phyloP scores from a whole-genome alignment of 768 basidiomycete genomes.

The Russula emetica region DNA sequence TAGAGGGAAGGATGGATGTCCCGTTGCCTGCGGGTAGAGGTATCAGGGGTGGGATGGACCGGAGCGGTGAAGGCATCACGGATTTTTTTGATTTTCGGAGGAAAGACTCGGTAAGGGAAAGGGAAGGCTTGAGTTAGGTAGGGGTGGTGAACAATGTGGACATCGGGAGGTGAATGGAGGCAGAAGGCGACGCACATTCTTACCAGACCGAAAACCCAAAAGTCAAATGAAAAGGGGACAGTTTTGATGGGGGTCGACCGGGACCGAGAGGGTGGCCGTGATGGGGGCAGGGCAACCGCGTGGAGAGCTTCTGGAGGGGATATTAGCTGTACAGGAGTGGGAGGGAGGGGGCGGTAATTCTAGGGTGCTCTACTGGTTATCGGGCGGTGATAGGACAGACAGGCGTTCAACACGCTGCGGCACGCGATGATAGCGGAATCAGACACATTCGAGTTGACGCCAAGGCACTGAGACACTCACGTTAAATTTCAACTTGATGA shows the following conservation, averaged over 20 bases:
- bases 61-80: constrained; percentile 10
- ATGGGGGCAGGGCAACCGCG: not conserved
- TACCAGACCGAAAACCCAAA: constrained; percentile 7
- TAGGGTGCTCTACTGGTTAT: constrained; percentile 10
- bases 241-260: not conserved
- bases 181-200: not conserved
- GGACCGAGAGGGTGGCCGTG: constrained; percentile 3
- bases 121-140: constrained; percentile 4
- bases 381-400: constrained; percentile 11
- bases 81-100: not conserved
- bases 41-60: constrained; percentile 31
- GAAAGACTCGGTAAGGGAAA: not conserved
- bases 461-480: constrained; percentile 8
- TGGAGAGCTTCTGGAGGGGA: too few relatives aligned
- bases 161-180: constrained; percentile 9
- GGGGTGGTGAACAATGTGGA: constrained; percentile 10
- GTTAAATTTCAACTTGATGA: constrained; percentile 11
- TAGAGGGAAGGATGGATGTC: not conserved
- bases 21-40: constrained; percentile 28
- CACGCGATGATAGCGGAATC: constrained; percentile 25
- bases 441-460: constrained; percentile 12
- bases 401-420: constrained; percentile 19
- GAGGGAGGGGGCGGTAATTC: too few relatives aligned
- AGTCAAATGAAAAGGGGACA: constrained; percentile 1
- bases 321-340: constrained; percentile 8